phyloP scores from a whole-genome alignment of 2,329 filamentous ascomycete genomes.

The Trichophyton rubrum region DNA sequence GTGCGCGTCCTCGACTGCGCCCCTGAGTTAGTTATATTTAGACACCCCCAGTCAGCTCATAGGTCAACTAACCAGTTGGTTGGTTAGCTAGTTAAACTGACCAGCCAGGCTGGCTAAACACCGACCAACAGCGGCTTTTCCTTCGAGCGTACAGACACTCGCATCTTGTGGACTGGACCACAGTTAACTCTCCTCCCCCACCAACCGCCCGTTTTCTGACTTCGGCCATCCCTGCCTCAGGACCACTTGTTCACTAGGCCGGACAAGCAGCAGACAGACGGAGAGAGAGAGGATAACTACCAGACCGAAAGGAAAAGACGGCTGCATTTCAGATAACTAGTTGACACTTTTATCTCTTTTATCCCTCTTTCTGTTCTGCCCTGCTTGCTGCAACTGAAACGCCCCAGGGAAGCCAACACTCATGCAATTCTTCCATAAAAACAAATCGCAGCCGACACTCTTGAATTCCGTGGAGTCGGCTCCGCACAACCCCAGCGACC shows the following conservation, averaged over 20 bases:
- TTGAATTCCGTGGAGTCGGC: slow-evolving; percentile 9
- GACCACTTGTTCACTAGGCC: not conserved
- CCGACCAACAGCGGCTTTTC: not conserved
- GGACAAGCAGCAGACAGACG: not conserved
- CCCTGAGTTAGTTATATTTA: not conserved
- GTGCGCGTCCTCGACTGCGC: not conserved
- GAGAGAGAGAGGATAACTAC: not conserved
- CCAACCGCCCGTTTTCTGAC: not conserved
- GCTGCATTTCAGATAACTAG: not conserved
- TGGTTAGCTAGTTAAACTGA: not conserved
- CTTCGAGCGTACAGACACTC: no score
- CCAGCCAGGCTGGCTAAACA: not conserved
- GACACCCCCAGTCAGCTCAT: not conserved
- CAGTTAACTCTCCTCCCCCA: not conserved
- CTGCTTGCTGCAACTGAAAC: not conserved
- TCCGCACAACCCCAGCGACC: not conserved
- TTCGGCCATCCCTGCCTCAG: not conserved
- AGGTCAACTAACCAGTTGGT: not conserved
- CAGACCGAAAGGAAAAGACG: not conserved
- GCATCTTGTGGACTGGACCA: no score
- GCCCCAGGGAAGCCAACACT: slow-evolving; percentile 3
- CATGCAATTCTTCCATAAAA: slow-evolving; percentile 16
- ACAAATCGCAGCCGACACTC: slow-evolving; percentile 16
- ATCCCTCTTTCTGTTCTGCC: not conserved
- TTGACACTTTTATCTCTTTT: not conserved